Base-by-base conservation (phyloP, 1,139 yeast genomes). In the Candida sanyaensis region DNA sequence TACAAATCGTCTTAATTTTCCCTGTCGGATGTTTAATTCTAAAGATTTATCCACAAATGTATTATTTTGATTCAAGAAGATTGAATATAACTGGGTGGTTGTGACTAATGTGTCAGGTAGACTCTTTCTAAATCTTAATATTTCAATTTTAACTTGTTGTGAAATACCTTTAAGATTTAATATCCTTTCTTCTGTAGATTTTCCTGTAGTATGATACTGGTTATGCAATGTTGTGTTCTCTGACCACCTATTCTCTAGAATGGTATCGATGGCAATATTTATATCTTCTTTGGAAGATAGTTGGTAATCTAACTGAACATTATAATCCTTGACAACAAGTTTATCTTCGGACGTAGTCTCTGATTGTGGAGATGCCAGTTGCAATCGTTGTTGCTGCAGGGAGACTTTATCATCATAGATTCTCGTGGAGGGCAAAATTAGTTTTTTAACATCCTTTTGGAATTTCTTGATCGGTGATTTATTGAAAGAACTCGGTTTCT, bases 1-100 rank as follows among this genome's bases (percentile, higher is more conserved):
- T 31, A 75, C 63, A 51, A 75, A 75, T 50, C 71, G 71, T 29
- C 71, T 58, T 5, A 75, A 44, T 6, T 56, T 45, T 0, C 78
- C 78, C 33, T 62, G 60, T 40, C 78, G 56, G 5, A 68, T 63
- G 27, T 60, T 55, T 4, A 71, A 49, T 50, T 75, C 80, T 2
- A 75, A 54, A 42, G 62, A 68, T 44, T 69, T 64, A 55, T 75
- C 80, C 5, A 75, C 80, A 61, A 70, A 74, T 0, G 80, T 75
- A 50, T 70, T 66, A 0, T 80, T 80, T 34, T 68, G 65, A 12
- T 41, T 32, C 37, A 65, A 69, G 50, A 66, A 75, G n/a, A 75
- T 63, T 9, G 79, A 63, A 49, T 75, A 75, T 9, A 75, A 53
- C 53, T 75, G 80, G 43, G 71, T 68, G 2, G 66, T 54, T 1